Evolutionary conservation across 2,329 filamentous ascomycete genomes (phyloP), one percentile per base, ranked within the genome.

Genomic region (Tolypocladium sp.): DNA sequence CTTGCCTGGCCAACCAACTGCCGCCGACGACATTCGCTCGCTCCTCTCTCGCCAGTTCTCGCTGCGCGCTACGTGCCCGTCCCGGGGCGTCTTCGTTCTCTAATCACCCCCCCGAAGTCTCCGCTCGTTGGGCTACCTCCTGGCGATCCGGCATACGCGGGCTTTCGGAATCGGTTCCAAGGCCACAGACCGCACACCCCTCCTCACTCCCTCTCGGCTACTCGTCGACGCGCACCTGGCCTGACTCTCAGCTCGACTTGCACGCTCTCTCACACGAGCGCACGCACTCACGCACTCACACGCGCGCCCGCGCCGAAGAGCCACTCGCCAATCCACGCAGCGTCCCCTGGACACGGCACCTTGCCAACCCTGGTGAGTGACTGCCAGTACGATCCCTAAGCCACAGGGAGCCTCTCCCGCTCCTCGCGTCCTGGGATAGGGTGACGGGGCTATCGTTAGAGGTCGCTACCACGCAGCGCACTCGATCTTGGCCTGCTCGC

Each of bases 391-490:
- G 27, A 56, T 57, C 57, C 64, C 57, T 58, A 56, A 56, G 63
- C 62, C 65, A 61, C 58, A 63, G 67, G 63, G 62, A 69, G 66
- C 64, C 65, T 62, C 64, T 64, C 64, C 64, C 66, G 60, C 59
- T 56, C 54, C 57, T 59, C 64, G 61, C 60, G 56, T 62, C 63
- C 63, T 67, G 62, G 62, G 61, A 66, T 68, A 64, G 67, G 68
- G 65, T 66, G 70, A 69, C 67, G 67, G 67, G 68, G 66, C 68
- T 65, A 65, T 73, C 67, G 66, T 65, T 64, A 70, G 68, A 70
- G 66, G 64, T 67, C 69, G 63, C 66, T 68, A 65, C 55, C 58
- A 58, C 66, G 65, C 66, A 68, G 63, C 63, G 65, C 53, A 63
- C 66, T 68, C 66, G 63, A 68, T 68, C 68, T 71, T 65, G 66